Evolutionary conservation across 2,329 filamentous ascomycete species (phyloP).

Genomic region (Penicillium palitans): DNA sequence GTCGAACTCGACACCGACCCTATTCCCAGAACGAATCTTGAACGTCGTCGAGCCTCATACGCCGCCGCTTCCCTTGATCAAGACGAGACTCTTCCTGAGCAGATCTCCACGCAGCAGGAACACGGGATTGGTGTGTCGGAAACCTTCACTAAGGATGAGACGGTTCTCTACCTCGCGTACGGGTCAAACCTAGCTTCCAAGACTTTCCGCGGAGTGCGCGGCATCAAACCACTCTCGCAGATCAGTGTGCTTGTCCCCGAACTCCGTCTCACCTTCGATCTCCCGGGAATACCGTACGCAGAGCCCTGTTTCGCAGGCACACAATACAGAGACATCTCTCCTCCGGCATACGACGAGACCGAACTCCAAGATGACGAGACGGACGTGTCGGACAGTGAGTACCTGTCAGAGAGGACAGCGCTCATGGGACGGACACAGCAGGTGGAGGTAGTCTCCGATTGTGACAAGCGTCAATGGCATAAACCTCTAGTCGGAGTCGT

Average conservation of each 20-base stretch:
- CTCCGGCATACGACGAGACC: neutral
- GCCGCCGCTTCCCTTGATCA: constrained; percentile 18
- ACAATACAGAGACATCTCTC: constrained; percentile 54
- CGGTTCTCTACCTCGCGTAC: constrained; percentile 81
- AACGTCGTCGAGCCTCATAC: constrained; percentile 19
- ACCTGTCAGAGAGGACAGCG: constrained; percentile 35
- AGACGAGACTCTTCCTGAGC: constrained; percentile 20
- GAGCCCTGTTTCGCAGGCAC: constrained; percentile 95
- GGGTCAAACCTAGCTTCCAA: constrained; percentile 82
- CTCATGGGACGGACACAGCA: constrained; percentile 24
- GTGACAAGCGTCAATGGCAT: constrained; percentile 64
- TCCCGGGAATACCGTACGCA: constrained; percentile 78
- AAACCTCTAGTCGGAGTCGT: constrained; percentile 89
- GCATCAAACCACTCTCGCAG: constrained; percentile 77
- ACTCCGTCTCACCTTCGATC: constrained; percentile 77
- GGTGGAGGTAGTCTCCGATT: constrained; percentile 34
- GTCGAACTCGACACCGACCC: constrained; percentile 3
- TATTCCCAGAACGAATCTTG: constrained; percentile 18
- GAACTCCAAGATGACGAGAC: constrained; percentile 13
- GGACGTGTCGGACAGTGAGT: constrained; percentile 8
- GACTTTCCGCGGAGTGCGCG: constrained; percentile 75
- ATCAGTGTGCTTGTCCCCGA: constrained; percentile 79
- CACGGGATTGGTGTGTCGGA: constrained; percentile 10
- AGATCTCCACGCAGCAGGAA: constrained; percentile 21
- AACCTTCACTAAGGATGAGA: constrained; percentile 36